Conservation (phyloP, 78 protist genomes). For the Capsaspora owczarzaki region DNA sequence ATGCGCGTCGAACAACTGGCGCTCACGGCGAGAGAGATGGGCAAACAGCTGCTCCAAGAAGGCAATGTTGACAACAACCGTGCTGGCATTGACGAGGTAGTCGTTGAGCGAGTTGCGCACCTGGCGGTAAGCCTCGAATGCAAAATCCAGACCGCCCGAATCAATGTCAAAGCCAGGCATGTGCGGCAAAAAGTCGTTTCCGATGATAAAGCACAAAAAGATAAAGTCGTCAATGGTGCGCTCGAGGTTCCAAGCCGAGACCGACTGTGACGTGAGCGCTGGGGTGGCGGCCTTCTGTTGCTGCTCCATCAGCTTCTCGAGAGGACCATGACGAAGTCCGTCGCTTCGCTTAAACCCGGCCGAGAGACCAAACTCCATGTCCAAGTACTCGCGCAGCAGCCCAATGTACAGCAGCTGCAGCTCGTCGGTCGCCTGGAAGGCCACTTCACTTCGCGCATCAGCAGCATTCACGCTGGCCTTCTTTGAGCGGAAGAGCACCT, state of each 20-base stretch:
- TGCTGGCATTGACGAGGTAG: not conserved
- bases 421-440: not conserved
- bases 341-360: not conserved
- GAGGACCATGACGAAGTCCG: too few relatives aligned
- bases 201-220: constrained; percentile 91
- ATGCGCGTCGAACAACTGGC: too few relatives aligned
- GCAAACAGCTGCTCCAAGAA: not conserved
- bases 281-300: not conserved
- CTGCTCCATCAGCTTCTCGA: too few relatives aligned
- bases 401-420: constrained; percentile 39
- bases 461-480: not conserved
- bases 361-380: constrained; percentile 28
- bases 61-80: not conserved
- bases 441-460: not conserved
- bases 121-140: constrained; percentile 23
- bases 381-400: constrained; percentile 58
- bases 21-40: too few relatives aligned
- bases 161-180: constrained; percentile 69
- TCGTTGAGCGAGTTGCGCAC: not conserved
- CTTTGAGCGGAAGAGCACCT: not conserved
- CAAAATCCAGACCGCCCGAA: constrained; percentile 22
- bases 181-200: constrained; percentile 99
- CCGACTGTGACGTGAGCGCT: not conserved
- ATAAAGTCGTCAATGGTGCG: constrained; percentile 89
- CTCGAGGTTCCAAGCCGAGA: not conserved